Evolutionary conservation across 2,329 filamentous ascomycete species (phyloP), one percentile per base, ranked within the genome.

Genomic region (Pseudocercospora macadamiae): DNA sequence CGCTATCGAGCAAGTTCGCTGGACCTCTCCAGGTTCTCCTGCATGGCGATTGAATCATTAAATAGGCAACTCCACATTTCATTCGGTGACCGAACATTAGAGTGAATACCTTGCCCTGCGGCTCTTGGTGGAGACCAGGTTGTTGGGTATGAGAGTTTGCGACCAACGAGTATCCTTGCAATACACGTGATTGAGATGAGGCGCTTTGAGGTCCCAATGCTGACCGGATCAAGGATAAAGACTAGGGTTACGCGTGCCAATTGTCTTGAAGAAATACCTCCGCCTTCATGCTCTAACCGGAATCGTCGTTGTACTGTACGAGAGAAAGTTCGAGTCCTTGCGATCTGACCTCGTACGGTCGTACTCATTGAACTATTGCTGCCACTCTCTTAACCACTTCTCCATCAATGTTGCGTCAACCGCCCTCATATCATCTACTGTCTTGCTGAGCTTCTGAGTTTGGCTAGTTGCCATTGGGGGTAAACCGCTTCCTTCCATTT

Each of bases 401-500:
- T 54, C 56, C 61, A 69, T 64, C 62, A 68, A 56, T 4, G 21
- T 48, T 1, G 21, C 30, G 49, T 65, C 60, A 2, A 71, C 60
- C 14, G 67, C 51, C 14, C 49, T 49, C 61, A 72, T 64, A n/a
- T 62, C 61, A 25, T 55, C 69, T 51, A 75, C 61, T 10, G 71
- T 71, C 37, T 57, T 54, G 30, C 70, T 74, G 54, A 68, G 62
- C 59, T 66, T 64, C 7, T 62, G 66, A 2, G 70, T 70, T 10
- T 65, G 30, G 2, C 30, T 30, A 1, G 66, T 71, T 3, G 55
- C 59, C 55, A 71, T 52, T 12, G 58, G 59, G 16, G 64, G 64
- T 23, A 66, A 26, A 7, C 64, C 65, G 8, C 58, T 57, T 18
- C 58, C 59, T 18, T 59, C 61, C 2, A 26, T 37, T 28, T 61